Evolutionary conservation across 1,284 basidiomycete genomes (phyloP).

Genomic region (Heliocybe sulcata): DNA sequence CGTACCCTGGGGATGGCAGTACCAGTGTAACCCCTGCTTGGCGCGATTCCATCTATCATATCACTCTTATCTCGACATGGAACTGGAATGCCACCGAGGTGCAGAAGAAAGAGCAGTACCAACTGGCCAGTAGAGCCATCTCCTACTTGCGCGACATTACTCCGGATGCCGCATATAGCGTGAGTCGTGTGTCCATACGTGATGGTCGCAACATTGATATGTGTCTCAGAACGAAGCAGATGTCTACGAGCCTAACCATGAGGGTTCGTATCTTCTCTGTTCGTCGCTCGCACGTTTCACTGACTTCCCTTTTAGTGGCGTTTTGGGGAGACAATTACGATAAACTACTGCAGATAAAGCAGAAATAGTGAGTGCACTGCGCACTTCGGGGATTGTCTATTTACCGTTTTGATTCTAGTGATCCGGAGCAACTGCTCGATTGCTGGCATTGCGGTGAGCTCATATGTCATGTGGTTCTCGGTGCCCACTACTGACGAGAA

Average conservation of each 20-base stretch:
- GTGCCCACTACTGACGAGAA: background rate
- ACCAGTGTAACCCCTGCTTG: conserved; percentile 21
- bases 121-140: conserved; percentile 12
- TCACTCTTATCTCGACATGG: conserved; percentile 16
- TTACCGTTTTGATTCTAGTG: conserved; percentile 26
- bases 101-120: conserved; percentile 13
- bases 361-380: conserved; percentile 39
- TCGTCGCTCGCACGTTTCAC: background rate
- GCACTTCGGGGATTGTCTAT: conserved; percentile 2
- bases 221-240: conserved; percentile 10
- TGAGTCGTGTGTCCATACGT: background rate
- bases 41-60: conserved; percentile 18
- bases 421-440: conserved; percentile 47
- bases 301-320: conserved; percentile 19
- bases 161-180: conserved; percentile 12
- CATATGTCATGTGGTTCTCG: background rate
- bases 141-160: conserved; percentile 16
- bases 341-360: conserved; percentile 38
- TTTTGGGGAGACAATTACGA: conserved; percentile 51
- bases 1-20: conserved; percentile 12
- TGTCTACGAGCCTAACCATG: conserved; percentile 10
- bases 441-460: conserved; percentile 55
- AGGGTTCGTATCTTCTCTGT: conserved; percentile 3
- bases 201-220: background rate
- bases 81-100: conserved; percentile 17